A percentile compares a stretch with the other conserved stretches of the same genome.
Conservation (phyloP, 2,329 filamentous ascomycete species). For the Knufia petricola region DNA sequence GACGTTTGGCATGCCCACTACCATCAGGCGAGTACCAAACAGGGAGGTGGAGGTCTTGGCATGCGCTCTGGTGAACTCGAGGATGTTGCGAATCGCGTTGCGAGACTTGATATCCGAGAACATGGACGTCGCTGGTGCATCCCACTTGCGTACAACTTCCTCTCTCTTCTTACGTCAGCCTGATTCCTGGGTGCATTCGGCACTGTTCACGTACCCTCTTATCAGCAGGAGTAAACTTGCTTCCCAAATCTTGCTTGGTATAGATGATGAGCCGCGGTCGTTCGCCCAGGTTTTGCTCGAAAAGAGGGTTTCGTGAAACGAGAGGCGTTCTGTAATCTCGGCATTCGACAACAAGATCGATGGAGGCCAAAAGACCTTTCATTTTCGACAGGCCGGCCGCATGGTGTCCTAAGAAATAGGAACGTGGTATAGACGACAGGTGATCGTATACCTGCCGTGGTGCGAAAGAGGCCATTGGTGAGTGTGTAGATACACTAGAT, state of each 20-base stretch:
- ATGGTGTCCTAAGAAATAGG: conserved; percentile 94
- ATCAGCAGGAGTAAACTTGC: conserved; percentile 31
- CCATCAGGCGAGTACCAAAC: conserved; percentile 73
- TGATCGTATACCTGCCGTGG: conserved; percentile 65
- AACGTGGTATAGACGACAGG: conserved; percentile 67
- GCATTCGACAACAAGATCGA: conserved; percentile 87
- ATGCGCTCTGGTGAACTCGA: conserved; percentile 43
- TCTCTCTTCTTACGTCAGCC: conserved; percentile 33
- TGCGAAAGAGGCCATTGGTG: conserved; percentile 46
- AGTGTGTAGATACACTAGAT: neutral
- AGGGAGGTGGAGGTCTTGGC: conserved; percentile 44
- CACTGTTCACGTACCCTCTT: conserved; percentile 23
- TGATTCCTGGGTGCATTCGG: conserved; percentile 22
- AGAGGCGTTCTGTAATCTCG: conserved; percentile 86
- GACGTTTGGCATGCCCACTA: conserved; percentile 96
- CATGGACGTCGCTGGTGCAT: conserved; percentile 42
- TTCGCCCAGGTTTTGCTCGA: conserved; percentile 66
- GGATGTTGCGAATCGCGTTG: conserved; percentile 37
- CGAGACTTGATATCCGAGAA: conserved; percentile 44
- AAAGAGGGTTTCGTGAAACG: conserved; percentile 79
- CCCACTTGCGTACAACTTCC: conserved; percentile 45
- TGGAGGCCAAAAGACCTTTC: conserved; percentile 66
- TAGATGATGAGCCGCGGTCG: conserved; percentile 75
- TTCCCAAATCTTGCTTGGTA: conserved; percentile 74
- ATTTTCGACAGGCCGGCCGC: conserved; percentile 70